These are phyloP conservation scores for Monilinia laxa DNA, from an alignment of 2,329 filamentous ascomycete species.

Conservation along the genomic window DNA sequence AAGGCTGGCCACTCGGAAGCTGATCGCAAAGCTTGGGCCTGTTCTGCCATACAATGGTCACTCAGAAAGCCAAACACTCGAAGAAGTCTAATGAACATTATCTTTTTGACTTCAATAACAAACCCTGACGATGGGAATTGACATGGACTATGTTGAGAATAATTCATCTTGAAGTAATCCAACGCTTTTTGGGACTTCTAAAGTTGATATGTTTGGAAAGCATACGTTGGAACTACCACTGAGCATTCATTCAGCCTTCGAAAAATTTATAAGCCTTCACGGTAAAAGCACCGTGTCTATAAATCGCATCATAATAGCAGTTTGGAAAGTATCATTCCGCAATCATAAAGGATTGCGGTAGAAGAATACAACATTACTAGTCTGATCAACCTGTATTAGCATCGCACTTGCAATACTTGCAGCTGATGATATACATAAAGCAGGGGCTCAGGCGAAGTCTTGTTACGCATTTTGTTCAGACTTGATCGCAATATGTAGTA, in stretches of 20 bases:
- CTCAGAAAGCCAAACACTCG: neutral
- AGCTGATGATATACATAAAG: neutral
- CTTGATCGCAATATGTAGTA: neutral
- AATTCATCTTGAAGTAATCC: too few relatives aligned
- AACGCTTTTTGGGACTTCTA: neutral
- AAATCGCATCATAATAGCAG: neutral
- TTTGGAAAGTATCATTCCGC: too few relatives aligned
- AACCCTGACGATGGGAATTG: neutral
- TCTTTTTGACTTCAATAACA: neutral
- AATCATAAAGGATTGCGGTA: neutral
- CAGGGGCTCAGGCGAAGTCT: too few relatives aligned
- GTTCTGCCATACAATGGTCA: neutral
- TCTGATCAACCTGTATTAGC: neutral
- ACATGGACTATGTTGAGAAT: neutral
- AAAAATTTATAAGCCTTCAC: too few relatives aligned
- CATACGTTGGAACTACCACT: neutral
- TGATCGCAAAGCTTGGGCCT: neutral
- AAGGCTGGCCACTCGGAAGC: neutral
- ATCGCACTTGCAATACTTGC: neutral
- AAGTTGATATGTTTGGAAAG: neutral
- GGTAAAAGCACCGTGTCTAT: neutral
- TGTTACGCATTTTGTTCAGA: neutral
- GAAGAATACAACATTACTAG: neutral
- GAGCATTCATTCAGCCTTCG: neutral
- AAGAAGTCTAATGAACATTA: neutral